A percentile compares a stretch with the other conserved stretches of the same genome.
Conservation (phyloP, 768 basidiomycete genomes). For the Lentinula sp. region DNA sequence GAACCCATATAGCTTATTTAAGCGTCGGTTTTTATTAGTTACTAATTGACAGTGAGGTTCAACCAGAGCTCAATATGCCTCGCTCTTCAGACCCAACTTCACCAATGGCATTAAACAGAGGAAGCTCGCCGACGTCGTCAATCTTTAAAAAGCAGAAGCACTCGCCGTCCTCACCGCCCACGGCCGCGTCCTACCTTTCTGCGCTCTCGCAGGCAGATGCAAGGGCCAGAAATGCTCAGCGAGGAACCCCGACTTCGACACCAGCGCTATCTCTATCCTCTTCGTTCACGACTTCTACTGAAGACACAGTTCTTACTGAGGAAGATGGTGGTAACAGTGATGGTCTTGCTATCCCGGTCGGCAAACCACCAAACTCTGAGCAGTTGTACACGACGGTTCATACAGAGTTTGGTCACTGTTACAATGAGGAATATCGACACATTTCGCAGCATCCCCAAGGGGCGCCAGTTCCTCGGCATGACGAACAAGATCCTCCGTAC, state of each 20-base stretch:
- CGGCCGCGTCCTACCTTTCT: constrained; percentile 55
- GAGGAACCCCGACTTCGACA: constrained; percentile 55
- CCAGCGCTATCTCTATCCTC: constrained; percentile 74
- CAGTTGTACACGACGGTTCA: constrained; percentile 76
- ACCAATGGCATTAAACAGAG: constrained; percentile 57
- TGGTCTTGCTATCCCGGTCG: constrained; percentile 50
- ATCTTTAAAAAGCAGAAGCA: constrained; percentile 56
- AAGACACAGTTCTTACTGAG: constrained; percentile 60
- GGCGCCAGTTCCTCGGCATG: constrained; percentile 41
- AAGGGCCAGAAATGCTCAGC: constrained; percentile 42
- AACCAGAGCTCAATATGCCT: neutral
- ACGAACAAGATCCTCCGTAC: constrained; percentile 85
- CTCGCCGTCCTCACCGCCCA: constrained; percentile 30
- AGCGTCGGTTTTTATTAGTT: neutral
- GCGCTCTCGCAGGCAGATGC: constrained; percentile 65
- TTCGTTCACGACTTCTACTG: constrained; percentile 61
- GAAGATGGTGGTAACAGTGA: constrained; percentile 43
- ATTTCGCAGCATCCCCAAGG: constrained; percentile 55
- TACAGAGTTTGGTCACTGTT: constrained; percentile 90
- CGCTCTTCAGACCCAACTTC: constrained; percentile 26
- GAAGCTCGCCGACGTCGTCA: constrained; percentile 37
- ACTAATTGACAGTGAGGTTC: neutral
- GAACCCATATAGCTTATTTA: no score
- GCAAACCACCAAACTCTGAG: constrained; percentile 72
- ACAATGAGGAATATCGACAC: constrained; percentile 68